These are phyloP conservation scores for Plasmodium adleri DNA, from an alignment of 169 alveolate genomes.

Conservation along the genomic window DNA sequence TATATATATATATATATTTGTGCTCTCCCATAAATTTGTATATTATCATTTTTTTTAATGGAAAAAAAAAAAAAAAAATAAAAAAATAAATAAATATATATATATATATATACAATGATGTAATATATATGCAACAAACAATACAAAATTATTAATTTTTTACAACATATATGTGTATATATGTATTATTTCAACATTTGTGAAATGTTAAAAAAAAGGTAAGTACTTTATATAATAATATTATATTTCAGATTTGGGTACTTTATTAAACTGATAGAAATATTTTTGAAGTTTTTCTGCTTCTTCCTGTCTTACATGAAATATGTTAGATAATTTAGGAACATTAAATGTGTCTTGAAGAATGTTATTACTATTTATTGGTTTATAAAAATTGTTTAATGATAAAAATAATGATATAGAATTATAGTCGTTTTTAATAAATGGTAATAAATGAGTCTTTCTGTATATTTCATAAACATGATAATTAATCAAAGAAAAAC, in stretches of 20 bases:
- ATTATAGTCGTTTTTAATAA: conserved; percentile 28
- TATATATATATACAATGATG: too few relatives aligned
- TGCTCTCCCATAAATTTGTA: too few relatives aligned
- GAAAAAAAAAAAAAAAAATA: too few relatives aligned
- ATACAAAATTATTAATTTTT: too few relatives aligned
- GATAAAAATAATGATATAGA: conserved; percentile 46
- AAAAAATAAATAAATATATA: too few relatives aligned
- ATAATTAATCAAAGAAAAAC: conserved; percentile 9
- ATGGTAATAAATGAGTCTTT: conserved; percentile 60
- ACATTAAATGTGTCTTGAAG: conserved; percentile 28
- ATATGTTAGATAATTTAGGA: conserved; percentile 56
- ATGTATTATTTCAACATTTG: too few relatives aligned
- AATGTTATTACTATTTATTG: conserved; percentile 27
- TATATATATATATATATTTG: not conserved
- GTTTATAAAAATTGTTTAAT: conserved; percentile 62
- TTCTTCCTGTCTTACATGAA: conserved; percentile 77
- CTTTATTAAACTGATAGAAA: conserved; percentile 72
- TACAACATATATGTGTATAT: too few relatives aligned
- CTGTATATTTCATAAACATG: conserved; percentile 72
- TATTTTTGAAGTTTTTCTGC: conserved; percentile 65
- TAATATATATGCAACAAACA: too few relatives aligned
- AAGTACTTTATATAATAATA: too few relatives aligned
- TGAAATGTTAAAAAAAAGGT: too few relatives aligned
- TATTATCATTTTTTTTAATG: too few relatives aligned
- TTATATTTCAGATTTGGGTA: conserved; percentile 41